Base-by-base conservation (phyloP, 192 early-diverging fungal species). In the Entomortierella lignicola region DNA sequence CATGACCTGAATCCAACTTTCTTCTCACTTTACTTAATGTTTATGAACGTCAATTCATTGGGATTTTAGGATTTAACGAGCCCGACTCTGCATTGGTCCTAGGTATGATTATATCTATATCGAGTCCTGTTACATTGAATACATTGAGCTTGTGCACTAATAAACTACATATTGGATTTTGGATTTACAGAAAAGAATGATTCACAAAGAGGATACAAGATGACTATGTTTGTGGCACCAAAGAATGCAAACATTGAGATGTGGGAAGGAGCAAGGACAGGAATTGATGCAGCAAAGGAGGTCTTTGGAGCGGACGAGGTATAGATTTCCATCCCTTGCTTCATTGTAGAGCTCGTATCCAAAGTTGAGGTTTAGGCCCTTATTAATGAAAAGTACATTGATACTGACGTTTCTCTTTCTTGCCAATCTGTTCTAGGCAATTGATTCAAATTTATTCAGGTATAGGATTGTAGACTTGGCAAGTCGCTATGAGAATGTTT, bases 1-100 rank as follows among this genome's bases (percentile, higher is more conserved):
- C 55, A 56, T 51, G 17, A 1, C 25, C 23, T 25, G 60, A 31
- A 8, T 32, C 13, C 13, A 0, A 32, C n/a, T 17, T 32, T 32
- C 2, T 2, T 54, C 26, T 11, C 5, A 10, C n/a, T 27, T 54
- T 23, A 23, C n/a, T n/a, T n/a, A n/a, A n/a, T n/a, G n/a, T n/a
- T n/a, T n/a, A n/a, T n/a, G n/a, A n/a, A n/a, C n/a, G n/a, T n/a
- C n/a, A n/a, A n/a, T n/a, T n/a, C n/a, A n/a, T n/a, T n/a, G n/a
- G n/a, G n/a, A n/a, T n/a, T n/a, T n/a, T 87, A 55, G 96, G 98
- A 39, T 94, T 96, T 71, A 94, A 98, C 79, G 96, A 99, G 71
- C 96, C 96, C 1, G 94, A 98, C 69, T 87, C 92, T 11, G 92
- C 91, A 8, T 62, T 86, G 15, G 82, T 94, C 11, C 69, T 95